Base-by-base conservation (phyloP, 2,329 filamentous ascomycete genomes). In the Sclerotinia minor region DNA sequence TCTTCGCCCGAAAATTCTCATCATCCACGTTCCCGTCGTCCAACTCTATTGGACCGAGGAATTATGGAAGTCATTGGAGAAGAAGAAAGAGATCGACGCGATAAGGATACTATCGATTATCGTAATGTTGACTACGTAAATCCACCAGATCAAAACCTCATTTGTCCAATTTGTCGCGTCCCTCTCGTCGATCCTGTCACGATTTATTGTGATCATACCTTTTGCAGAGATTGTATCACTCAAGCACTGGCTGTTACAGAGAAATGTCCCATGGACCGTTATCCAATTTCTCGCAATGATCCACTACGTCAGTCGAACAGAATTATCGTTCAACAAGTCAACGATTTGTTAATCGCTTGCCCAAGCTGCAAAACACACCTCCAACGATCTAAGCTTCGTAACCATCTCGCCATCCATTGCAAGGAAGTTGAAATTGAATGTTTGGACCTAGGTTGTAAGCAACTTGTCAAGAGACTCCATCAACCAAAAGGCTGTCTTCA, bases 141-240 rank as follows among this genome's bases (percentile, higher is more conserved):
- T 2, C 59, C 71, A 13, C 73, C 78, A 7, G 78, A 80, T 64
- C 77, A 79, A 67, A 79, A 80, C 60, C 75, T 80, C 32, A 71
- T 79, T 21, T 80, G 79, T 67, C 77, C 78, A 24, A 79, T 80
- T 69, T 90, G 87, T 78, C 85, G 85, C 72, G 82, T 85, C 15
- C 84, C 87, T 3, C 81, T 89, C 53, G 79, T 89, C 59, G 81
- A 84, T 19, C 87, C 87, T 0, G 80, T 87, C 59, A 87, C 87
- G 53, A 89, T 87, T 0, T 79, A 80, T 9, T 90, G 87, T 77
- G 85, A 88, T 68, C 87, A 90, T 75, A 87, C 86, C 17, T 90
- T 90, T 75, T 90, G 87, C 73, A 82, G 83, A 64, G 79, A 80
- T 5, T 90, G 87, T 73, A 79, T 89, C 35, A 73, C 78, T 55